Conservation (phyloP, 331 rosid genomes). For the Malus hybrid region DNA sequence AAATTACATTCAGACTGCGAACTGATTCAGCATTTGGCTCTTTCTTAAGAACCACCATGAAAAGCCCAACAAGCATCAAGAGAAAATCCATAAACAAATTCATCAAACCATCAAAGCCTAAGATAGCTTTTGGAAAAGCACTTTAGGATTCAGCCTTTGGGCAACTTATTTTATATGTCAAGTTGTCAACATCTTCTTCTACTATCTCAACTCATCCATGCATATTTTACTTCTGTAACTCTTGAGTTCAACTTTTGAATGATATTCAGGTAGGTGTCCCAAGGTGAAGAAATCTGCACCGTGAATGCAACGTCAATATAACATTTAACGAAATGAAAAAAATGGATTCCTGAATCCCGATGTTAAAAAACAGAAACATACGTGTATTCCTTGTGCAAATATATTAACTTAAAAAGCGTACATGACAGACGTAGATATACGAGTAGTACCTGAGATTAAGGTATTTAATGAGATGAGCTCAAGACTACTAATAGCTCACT, state of each 20-base stretch:
- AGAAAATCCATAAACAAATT: too few relatives aligned
- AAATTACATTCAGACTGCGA: too few relatives aligned
- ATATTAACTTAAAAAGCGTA: too few relatives aligned
- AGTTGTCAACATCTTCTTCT: not conserved
- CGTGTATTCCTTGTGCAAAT: not conserved
- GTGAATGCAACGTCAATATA: not conserved
- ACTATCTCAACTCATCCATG: not conserved
- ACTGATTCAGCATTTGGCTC: too few relatives aligned
- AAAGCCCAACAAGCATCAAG: too few relatives aligned
- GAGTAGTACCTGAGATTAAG: slow-evolving; percentile 6
- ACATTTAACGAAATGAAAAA: not conserved
- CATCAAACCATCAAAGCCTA: too few relatives aligned
- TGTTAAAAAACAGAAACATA: not conserved
- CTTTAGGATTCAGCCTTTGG: not conserved
- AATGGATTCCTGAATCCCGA: not conserved
- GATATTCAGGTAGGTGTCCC: not conserved
- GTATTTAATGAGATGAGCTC: not conserved
- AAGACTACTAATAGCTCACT: not conserved
- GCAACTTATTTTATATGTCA: not conserved
- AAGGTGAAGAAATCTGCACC: not conserved
- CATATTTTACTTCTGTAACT: not conserved
- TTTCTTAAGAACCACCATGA: too few relatives aligned
- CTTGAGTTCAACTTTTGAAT: not conserved
- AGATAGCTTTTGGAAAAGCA: too few relatives aligned
- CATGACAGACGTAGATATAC: not conserved